These are phyloP conservation scores for Penstemon eatonii DNA, from an alignment of 257 asterid genomes.

Conservation along the genomic window DNA sequence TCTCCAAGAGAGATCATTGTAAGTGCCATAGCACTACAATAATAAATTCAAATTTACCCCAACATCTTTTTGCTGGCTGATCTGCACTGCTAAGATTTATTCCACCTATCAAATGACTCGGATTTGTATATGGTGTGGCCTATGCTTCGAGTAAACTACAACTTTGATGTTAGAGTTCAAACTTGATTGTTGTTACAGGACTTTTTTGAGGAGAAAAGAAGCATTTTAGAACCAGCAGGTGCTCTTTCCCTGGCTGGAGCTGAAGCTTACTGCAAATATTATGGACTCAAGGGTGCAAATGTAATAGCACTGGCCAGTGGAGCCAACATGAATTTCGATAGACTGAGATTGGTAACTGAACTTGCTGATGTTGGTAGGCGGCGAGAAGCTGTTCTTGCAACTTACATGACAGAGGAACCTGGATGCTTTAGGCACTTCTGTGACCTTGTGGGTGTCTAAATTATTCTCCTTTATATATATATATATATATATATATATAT, in stretches of 20 bases:
- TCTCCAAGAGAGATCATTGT: too few relatives aligned
- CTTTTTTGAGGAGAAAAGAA: slow-evolving; percentile 98
- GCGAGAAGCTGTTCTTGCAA: slow-evolving; percentile 84
- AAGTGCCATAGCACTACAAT: too few relatives aligned
- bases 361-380: slow-evolving; percentile 90
- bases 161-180: slow-evolving; percentile 7
- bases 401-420: slow-evolving; percentile 75
- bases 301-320: slow-evolving; percentile 92
- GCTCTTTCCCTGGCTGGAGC: slow-evolving; percentile 98
- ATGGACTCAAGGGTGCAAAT: slow-evolving; percentile 72
- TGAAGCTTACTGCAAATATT: slow-evolving; percentile 88
- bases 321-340: slow-evolving; percentile 95
- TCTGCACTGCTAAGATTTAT: neutral
- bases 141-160: slow-evolving; percentile 11
- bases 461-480: neutral
- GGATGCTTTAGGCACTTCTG: slow-evolving; percentile 76
- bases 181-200: slow-evolving; percentile 46
- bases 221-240: slow-evolving; percentile 96
- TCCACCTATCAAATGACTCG: neutral
- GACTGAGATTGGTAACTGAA: slow-evolving; percentile 90
- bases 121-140: neutral
- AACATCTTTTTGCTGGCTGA: neutral
- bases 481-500: too few relatives aligned
- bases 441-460: slow-evolving; percentile 55
- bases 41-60: too few relatives aligned